A percentile compares a stretch with the other conserved stretches of the same genome.
Conservation (phyloP, 208 protist genomes). For the Crithidia bombi region DNA sequence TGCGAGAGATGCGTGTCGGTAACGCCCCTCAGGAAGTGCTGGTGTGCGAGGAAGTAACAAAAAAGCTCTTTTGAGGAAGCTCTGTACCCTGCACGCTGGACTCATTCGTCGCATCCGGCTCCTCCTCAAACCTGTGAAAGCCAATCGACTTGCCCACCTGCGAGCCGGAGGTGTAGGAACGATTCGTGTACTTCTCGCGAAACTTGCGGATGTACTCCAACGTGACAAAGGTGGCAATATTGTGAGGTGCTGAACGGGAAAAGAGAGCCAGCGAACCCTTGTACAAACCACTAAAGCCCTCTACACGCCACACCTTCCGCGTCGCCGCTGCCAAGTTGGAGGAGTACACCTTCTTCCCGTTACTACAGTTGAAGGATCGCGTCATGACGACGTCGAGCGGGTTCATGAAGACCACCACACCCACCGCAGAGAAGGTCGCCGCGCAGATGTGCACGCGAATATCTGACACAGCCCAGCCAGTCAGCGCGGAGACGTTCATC, state of each 20-base stretch:
- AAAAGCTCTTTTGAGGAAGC: no score
- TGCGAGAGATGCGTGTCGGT: no score
- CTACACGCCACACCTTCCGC: conserved; percentile 54
- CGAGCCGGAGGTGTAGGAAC: conserved; percentile 61
- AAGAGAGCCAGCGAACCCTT: conserved; percentile 68
- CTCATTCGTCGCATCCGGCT: conserved; percentile 17
- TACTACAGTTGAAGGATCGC: conserved; percentile 53
- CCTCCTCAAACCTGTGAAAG: conserved; percentile 22
- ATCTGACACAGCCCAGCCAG: conserved; percentile 35
- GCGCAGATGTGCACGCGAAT: conserved; percentile 54
- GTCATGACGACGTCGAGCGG: conserved; percentile 76
- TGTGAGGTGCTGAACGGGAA: conserved; percentile 65
- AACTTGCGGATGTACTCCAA: conserved; percentile 60
- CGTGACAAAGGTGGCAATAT: conserved; percentile 58
- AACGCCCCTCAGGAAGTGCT: no score
- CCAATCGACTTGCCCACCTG: conserved; percentile 43
- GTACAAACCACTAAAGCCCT: conserved; percentile 74
- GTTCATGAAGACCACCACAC: conserved; percentile 50
- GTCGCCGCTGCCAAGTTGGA: conserved; percentile 37
- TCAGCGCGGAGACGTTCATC: conserved; percentile 11
- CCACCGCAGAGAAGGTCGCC: conserved; percentile 37
- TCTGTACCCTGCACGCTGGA: conserved; percentile 1
- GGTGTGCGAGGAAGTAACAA: no score
- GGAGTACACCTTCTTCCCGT: conserved; percentile 33
- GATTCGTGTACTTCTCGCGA: conserved; percentile 49